Conservation (phyloP, 2,329 filamentous ascomycete genomes). For the Ceratocystis colombiana region DNA sequence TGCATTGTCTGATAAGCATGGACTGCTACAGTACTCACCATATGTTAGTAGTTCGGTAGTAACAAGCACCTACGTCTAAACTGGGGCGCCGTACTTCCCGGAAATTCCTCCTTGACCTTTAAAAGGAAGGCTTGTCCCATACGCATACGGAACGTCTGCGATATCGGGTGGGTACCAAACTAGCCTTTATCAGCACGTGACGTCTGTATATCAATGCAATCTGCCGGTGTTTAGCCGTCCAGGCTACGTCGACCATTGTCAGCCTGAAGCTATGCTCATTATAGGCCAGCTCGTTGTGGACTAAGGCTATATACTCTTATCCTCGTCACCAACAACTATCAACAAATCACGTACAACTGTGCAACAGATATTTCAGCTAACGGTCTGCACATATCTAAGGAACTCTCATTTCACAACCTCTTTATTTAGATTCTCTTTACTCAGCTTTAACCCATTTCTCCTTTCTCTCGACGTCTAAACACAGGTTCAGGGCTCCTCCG, state of each 20-base stretch:
- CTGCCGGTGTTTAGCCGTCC: conserved; percentile 14
- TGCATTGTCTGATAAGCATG: background rate
- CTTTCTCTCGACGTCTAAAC: background rate
- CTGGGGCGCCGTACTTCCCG: conserved; percentile 9
- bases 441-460: background rate
- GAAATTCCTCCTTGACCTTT: conserved; percentile 6
- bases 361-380: background rate
- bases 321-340: background rate
- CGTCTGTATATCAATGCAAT: background rate
- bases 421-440: background rate
- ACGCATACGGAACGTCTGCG: background rate
- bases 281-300: background rate
- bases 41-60: conserved; percentile 13
- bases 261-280: conserved; percentile 24
- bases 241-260: conserved; percentile 25
- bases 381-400: background rate
- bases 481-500: background rate
- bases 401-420: background rate
- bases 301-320: background rate
- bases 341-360: background rate
- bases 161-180: conserved; percentile 6
- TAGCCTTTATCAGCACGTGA: conserved; percentile 10
- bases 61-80: conserved; percentile 8
- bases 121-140: background rate
- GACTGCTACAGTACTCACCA: conserved; percentile 8